These are phyloP conservation scores for Tulasnella sp. DNA, from an alignment of 768 basidiomycete genomes.

Conservation along the genomic window DNA sequence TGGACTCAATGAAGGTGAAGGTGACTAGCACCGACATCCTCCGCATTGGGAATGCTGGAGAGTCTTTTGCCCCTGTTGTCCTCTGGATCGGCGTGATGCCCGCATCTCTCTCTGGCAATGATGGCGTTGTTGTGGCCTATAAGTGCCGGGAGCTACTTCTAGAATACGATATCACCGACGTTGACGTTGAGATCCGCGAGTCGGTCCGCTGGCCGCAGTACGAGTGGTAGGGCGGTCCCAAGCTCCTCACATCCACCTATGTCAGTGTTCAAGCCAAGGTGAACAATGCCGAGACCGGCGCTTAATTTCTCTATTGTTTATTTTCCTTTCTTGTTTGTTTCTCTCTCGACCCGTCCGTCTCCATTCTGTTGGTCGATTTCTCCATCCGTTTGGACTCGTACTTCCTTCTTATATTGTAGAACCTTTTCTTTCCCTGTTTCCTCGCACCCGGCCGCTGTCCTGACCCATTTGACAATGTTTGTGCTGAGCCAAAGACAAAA, in stretches of 20 bases:
- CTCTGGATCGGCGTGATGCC: constrained; percentile 22
- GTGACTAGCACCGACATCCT: constrained; percentile 26
- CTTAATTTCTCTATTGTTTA: too few relatives aligned
- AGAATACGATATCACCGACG: constrained; percentile 15
- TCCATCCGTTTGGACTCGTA: too few relatives aligned
- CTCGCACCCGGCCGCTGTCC: too few relatives aligned
- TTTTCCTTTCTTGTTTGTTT: too few relatives aligned
- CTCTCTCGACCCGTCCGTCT: too few relatives aligned
- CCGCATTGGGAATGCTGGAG: constrained; percentile 23
- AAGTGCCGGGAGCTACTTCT: constrained; percentile 7
- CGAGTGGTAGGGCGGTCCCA: background rate
- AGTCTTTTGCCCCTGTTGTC: constrained; percentile 20
- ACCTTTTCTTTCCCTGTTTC: too few relatives aligned
- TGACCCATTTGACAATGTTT: too few relatives aligned
- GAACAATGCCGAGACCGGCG: too few relatives aligned
- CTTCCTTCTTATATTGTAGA: too few relatives aligned
- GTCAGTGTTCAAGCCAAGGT: background rate
- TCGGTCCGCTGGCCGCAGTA: constrained; percentile 13
- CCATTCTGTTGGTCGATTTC: too few relatives aligned
- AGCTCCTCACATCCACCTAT: background rate
- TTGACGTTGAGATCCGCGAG: constrained; percentile 17
- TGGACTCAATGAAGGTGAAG: constrained; percentile 24
- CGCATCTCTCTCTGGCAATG: constrained; percentile 5
- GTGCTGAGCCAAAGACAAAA: too few relatives aligned
- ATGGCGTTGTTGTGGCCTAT: constrained; percentile 5